These are phyloP conservation scores for Neurospora intermedia DNA, from an alignment of 495 filamentous ascomycete genomes.

Conservation along the genomic window DNA sequence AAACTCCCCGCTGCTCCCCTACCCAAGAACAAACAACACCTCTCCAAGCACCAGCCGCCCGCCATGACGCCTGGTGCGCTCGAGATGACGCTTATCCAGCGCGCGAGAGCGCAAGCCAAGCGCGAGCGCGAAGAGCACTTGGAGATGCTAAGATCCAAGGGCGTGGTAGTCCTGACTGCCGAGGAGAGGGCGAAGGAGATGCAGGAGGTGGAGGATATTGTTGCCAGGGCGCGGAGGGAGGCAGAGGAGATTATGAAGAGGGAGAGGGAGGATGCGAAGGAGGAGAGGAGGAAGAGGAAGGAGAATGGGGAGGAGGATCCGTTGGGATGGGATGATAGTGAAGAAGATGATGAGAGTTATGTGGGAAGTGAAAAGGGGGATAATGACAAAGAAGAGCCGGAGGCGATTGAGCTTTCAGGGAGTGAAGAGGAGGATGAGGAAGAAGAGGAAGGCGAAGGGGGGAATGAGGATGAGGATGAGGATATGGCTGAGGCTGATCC, in stretches of 20 bases:
- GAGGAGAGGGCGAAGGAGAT: constrained; percentile 73
- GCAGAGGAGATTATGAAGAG: constrained; percentile 65
- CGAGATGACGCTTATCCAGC: constrained; percentile 51
- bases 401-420: constrained; percentile 34
- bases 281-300: constrained; percentile 41
- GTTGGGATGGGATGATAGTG: constrained; percentile 44
- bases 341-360: constrained; percentile 43
- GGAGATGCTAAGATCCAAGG: constrained; percentile 62
- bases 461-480: constrained; percentile 26
- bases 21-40: constrained; percentile 16
- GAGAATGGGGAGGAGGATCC: constrained; percentile 39
- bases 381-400: constrained; percentile 26
- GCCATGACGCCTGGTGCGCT: constrained; percentile 61
- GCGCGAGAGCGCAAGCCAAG: constrained; percentile 70
- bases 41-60: constrained; percentile 11
- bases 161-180: constrained; percentile 70
- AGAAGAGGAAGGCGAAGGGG: constrained; percentile 20
- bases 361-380: constrained; percentile 28
- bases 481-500: constrained; percentile 2
- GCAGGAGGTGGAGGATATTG: constrained; percentile 72
- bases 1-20: constrained; percentile 13
- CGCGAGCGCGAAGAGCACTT: constrained; percentile 69
- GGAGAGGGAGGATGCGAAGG: constrained; percentile 62
- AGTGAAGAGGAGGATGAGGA: constrained; percentile 39
- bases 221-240: constrained; percentile 74